Percentiles rank a stretch among this genome's conserved stretches.
These are phyloP conservation scores for Trichopus zeylanicus DNA, from an alignment of 116 monocot genomes.

Conservation along the genomic window DNA sequence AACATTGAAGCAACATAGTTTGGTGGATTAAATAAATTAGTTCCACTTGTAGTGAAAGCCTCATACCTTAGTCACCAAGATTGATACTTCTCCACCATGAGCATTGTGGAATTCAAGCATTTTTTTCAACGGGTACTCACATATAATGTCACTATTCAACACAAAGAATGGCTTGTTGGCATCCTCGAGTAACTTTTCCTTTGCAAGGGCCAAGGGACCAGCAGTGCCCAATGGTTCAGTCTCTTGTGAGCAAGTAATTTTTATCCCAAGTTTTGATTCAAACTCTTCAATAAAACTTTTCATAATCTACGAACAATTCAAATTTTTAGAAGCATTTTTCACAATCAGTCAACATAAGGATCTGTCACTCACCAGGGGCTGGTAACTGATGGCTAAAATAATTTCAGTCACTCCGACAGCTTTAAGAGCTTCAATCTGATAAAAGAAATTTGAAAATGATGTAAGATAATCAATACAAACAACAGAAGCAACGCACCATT, in stretches of 20 bases:
- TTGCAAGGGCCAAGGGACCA: slow-evolving; percentile 16
- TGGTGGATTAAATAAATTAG: background rate
- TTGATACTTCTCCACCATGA: slow-evolving; percentile 15
- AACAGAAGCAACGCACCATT: background rate
- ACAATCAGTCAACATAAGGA: background rate
- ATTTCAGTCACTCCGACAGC: slow-evolving; percentile 18
- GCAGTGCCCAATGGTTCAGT: slow-evolving; percentile 17
- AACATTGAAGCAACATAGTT: no score
- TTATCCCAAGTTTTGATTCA: slow-evolving; percentile 15
- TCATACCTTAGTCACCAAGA: slow-evolving; percentile 23
- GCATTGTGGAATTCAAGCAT: slow-evolving; percentile 12
- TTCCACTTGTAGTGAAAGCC: background rate
- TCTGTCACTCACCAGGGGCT: slow-evolving; percentile 10
- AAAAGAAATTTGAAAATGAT: no score
- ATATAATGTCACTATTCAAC: slow-evolving; percentile 14
- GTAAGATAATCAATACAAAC: background rate
- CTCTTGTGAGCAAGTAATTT: slow-evolving; percentile 20
- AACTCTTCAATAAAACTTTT: slow-evolving; percentile 12
- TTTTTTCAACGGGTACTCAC: slow-evolving; percentile 11
- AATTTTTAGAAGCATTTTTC: background rate
- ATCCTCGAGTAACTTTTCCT: slow-evolving; percentile 3
- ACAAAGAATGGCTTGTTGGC: slow-evolving; percentile 10
- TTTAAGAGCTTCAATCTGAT: slow-evolving; percentile 20
- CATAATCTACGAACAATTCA: slow-evolving; percentile 7
- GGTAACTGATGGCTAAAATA: slow-evolving; percentile 19